Conservation (phyloP, 192 early-diverging fungal species). For the Coemansia umbellata region DNA sequence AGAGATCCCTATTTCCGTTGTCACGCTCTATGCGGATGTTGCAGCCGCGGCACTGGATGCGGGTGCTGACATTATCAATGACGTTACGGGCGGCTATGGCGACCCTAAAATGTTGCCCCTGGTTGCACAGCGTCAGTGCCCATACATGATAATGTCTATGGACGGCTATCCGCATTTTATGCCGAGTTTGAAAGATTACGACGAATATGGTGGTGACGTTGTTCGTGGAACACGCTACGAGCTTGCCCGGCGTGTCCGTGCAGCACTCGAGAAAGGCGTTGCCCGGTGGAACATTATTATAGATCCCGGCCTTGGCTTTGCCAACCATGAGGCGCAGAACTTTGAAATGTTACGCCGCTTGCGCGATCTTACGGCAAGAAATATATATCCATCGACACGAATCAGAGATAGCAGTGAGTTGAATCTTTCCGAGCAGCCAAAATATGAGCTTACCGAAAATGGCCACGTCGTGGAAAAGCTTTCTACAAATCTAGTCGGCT, state of each 20-base stretch:
- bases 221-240: slow-evolving; percentile 65
- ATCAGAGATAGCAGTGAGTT: slow-evolving; percentile 2
- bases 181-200: slow-evolving; percentile 88
- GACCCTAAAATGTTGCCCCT: slow-evolving; percentile 78
- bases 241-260: slow-evolving; percentile 62
- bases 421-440: background rate
- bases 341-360: slow-evolving; percentile 80
- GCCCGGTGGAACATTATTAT: slow-evolving; percentile 94
- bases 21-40: slow-evolving; percentile 83
- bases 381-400: slow-evolving; percentile 25
- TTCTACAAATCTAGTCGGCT: slow-evolving; percentile 44
- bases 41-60: slow-evolving; percentile 83
- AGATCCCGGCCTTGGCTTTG: slow-evolving; percentile 97
- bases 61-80: slow-evolving; percentile 93
- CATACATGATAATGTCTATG: slow-evolving; percentile 97
- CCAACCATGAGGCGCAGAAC: slow-evolving; percentile 83
- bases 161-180: slow-evolving; percentile 85
- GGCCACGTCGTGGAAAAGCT: slow-evolving; percentile 39
- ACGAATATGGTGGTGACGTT: slow-evolving; percentile 61
- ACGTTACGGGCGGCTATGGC: slow-evolving; percentile 78
- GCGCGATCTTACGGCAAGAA: slow-evolving; percentile 40
- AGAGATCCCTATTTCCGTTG: slow-evolving; percentile 78
- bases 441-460: slow-evolving; percentile 14
- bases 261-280: slow-evolving; percentile 76
- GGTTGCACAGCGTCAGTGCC: slow-evolving; percentile 72